Evolutionary conservation across 2,329 filamentous ascomycete species (phyloP), one percentile per base, ranked within the genome.

Genomic region (Passalora sequoiae): DNA sequence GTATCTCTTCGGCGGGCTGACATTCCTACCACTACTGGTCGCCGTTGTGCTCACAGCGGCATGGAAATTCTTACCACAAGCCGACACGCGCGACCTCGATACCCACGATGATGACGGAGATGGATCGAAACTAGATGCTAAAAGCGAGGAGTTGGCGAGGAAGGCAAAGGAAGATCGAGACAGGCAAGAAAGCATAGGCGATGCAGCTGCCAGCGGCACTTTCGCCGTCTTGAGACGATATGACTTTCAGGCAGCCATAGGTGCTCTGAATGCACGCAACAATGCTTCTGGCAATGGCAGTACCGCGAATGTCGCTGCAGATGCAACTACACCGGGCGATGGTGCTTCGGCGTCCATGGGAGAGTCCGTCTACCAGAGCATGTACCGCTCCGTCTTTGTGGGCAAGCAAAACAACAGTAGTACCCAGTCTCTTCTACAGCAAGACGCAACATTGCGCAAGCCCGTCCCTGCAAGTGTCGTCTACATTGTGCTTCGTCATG

Each of bases 361-460:
- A 60, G 89, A 86, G 44, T 96, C 91, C 64, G 91, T 98, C 27
- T 97, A 97, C 66, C 92, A 97, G 75, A 85, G 85, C 64, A 96
- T 98, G 88, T 98, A 98, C 68, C 76, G 89, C 62, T 95, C 86
- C 64, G 84, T 98, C 49, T 97, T 98, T 63, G 89, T 95, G 57
- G 79, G 91, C 59, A 89, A 67, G 10, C 78, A 74, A 52, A 66
- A 64, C 25, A 69, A 67, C 12, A 40, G 40, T 16, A 49, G 49
- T 33, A 53, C 49, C 6, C 47, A 39, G 25, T 50, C 54, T n/a
- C 43, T 61, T 22, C 43, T 57, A 24, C 53, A 50, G 19, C 45
- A 40, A 35, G 51, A 47, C 9, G 48, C 48, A 19, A 30, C 22
- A 3, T 31, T 38, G 8, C 33, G 50, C 24, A 58, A 53, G 35